These are phyloP conservation scores for Halenospora varia DNA, from an alignment of 495 filamentous ascomycete species.

Conservation along the genomic window DNA sequence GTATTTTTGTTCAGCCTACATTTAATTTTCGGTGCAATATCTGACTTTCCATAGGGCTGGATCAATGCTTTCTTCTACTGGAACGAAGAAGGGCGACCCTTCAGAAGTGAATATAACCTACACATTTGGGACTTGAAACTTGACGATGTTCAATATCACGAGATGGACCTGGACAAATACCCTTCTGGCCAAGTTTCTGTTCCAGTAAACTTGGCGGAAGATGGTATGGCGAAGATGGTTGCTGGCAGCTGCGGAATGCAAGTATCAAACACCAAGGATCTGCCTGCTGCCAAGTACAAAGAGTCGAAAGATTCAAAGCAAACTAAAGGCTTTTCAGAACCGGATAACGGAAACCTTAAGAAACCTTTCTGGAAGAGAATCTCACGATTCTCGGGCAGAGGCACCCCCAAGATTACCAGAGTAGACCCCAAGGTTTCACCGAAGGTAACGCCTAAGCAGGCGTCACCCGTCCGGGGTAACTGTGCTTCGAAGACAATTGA, in stretches of 20 bases:
- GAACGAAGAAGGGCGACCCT: slow-evolving; percentile 28
- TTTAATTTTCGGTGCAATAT: too few relatives aligned
- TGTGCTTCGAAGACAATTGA: too few relatives aligned
- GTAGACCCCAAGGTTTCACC: too few relatives aligned
- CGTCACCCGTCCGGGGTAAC: too few relatives aligned
- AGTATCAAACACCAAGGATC: neutral
- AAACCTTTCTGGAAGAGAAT: neutral
- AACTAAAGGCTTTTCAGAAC: too few relatives aligned
- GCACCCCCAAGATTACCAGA: too few relatives aligned
- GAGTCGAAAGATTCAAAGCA: neutral
- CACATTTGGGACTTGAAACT: slow-evolving; percentile 6
- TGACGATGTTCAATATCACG: slow-evolving; percentile 21
- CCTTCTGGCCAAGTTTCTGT: slow-evolving; percentile 26
- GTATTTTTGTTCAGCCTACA: neutral
- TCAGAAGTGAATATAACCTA: neutral
- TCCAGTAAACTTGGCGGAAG: slow-evolving; percentile 28
- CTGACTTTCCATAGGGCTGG: slow-evolving; percentile 29
- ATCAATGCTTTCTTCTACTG: slow-evolving; percentile 41
- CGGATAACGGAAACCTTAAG: too few relatives aligned
- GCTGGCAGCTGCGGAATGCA: slow-evolving; percentile 20
- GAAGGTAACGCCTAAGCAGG: neutral
- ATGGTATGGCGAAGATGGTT: slow-evolving; percentile 28
- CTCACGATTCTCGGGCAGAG: neutral
- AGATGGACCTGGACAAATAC: slow-evolving; percentile 18
- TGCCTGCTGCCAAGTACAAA: neutral